Evolutionary conservation across 176 grass and related monocot genomes (phyloP).

Genomic region (Themeda triandra): DNA sequence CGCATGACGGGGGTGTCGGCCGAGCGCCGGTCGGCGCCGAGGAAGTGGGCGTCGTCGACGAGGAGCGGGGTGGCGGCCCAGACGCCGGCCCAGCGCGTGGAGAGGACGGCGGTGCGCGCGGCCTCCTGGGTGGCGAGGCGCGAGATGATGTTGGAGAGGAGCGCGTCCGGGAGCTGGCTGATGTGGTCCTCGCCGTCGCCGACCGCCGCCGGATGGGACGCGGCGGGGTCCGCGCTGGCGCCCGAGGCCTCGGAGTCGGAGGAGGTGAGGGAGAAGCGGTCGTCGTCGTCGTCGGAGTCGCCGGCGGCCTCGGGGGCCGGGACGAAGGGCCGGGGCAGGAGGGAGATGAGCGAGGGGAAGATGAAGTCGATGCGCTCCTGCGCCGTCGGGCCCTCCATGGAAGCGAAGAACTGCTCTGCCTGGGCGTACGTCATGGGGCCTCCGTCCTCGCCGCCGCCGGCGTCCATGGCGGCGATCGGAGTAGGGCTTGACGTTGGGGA

Average conservation of each 20-base stretch:
- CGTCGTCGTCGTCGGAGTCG: slow-evolving; percentile 5
- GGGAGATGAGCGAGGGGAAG: not conserved
- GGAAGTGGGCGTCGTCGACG: slow-evolving; percentile 18
- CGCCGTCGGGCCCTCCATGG: slow-evolving; percentile 1
- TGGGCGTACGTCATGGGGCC: not conserved
- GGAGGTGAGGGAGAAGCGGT: slow-evolving; percentile 6
- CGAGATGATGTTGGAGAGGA: slow-evolving; percentile 18
- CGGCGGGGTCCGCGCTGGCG: not conserved
- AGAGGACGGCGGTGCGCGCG: not conserved
- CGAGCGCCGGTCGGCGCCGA: not conserved
- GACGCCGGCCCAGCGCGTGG: slow-evolving; percentile 1
- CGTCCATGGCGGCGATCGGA: slow-evolving; percentile 19
- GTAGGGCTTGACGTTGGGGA: not conserved
- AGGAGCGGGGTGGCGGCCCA: slow-evolving; percentile 4
- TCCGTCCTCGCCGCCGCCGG: not conserved
- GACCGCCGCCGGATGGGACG: not conserved
- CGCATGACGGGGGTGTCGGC: not conserved
- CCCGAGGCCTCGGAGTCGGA: slow-evolving; percentile 4
- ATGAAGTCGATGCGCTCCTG: not conserved
- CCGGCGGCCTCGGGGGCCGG: slow-evolving; percentile 18
- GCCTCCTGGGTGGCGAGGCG: slow-evolving; percentile 16
- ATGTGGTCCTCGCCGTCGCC: slow-evolving; percentile 10
- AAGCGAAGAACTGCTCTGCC: not conserved
- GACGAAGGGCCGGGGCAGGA: slow-evolving; percentile 16
- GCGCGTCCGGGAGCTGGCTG: slow-evolving; percentile 9